Evolutionary conservation across 83 land plant species (phyloP), one percentile per base, ranked within the genome.

Genomic region (Picea mariana): DNA sequence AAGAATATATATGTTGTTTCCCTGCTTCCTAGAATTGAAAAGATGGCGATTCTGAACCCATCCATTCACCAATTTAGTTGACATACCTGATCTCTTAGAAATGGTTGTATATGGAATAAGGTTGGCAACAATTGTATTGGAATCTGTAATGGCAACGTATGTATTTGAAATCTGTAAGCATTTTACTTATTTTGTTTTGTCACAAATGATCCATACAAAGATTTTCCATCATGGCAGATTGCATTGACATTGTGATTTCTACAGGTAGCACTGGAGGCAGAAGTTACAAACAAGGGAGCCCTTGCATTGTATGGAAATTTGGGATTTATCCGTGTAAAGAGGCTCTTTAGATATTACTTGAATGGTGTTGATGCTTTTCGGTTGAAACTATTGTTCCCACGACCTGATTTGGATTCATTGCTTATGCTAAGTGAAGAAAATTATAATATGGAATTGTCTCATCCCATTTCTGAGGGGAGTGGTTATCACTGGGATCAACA

Each of bases 241-340:
- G 81, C 27, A 63, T 80, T 80, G 77, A 63, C 72, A 80, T 65
- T 76, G 3, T 81, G 62, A 42, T 27, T 79, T 62, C 49, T 81
- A 60, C 82, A 97, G 99, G 99, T 98, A 23, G 93, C 99, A n/a
- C 82, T 98, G 67, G 99, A 98, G 86, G 99, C 99, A 67, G 99
- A 98, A 85, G 99, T 98, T 34, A 96, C 99, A 82, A 98, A 98
- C 86, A 93, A 93, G 80, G 99, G 99, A 81, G 99, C 99, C 0
- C 91, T 98, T 24, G 99, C 99, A 59, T 81, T 98, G 40, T 98
- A 98, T 82, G 98, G 97, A 13, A 94, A 98, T 78, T 94, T 96
- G 9, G 99, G 99, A 24, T 98, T 98, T 81, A 88, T 97, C 47
- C 90, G 99, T 62, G 96, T 99, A 49, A 98, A 98, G 86, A 86